These are phyloP conservation scores for Monosporascus sp. DNA, from an alignment of 2,329 filamentous ascomycete species.

Conservation along the genomic window DNA sequence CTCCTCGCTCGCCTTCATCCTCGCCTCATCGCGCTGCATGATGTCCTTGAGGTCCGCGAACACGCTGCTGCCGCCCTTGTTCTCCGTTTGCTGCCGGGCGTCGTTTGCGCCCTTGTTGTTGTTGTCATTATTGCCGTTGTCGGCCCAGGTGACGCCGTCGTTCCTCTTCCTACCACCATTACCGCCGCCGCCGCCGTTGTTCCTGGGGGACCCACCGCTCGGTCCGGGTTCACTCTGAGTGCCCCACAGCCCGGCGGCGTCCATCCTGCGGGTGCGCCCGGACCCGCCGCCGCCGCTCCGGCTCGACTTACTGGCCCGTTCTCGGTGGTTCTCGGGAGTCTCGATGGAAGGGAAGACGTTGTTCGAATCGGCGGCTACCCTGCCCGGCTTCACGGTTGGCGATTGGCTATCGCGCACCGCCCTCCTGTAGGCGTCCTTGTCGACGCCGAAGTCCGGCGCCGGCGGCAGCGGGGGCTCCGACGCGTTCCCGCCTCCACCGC, in stretches of 20 bases:
- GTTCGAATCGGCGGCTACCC: neutral
- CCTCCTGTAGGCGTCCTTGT: neutral
- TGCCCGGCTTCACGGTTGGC: neutral
- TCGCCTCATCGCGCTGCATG: conserved; percentile 9
- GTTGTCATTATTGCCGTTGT: neutral
- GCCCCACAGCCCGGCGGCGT: neutral
- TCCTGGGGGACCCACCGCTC: neutral
- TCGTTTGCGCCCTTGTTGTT: neutral
- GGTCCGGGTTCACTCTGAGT: conserved; percentile 1
- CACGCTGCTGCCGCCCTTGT: neutral
- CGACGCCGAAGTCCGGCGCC: neutral
- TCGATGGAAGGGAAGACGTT: neutral
- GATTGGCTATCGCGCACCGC: neutral
- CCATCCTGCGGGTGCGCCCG: neutral
- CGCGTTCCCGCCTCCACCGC: neutral
- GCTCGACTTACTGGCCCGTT: too few relatives aligned
- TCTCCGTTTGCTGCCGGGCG: neutral
- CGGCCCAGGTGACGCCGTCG: neutral
- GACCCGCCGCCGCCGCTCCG: neutral
- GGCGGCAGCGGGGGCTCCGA: neutral
- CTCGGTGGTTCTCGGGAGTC: too few relatives aligned
- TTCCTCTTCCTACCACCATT: neutral
- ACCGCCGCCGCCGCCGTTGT: neutral
- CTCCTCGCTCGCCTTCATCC: conserved; percentile 10
- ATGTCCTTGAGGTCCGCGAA: conserved; percentile 5